Base-by-base conservation (phyloP, 2,329 filamentous ascomycete genomes). In the Camillea tinctor region DNA sequence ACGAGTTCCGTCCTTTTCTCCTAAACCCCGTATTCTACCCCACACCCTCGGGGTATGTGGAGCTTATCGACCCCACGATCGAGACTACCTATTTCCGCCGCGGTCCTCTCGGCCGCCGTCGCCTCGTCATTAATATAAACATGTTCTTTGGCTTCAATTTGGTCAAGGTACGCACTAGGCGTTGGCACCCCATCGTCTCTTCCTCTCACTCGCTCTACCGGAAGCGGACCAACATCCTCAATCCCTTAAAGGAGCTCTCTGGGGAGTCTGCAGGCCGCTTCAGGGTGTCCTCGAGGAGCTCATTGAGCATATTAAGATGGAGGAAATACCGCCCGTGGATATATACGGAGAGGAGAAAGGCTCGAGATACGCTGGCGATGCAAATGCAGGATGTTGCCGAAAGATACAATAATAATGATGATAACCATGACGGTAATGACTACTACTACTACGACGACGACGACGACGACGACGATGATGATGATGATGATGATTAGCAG, bases 1-100 rank as follows among this genome's bases (percentile, higher is more conserved):
- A 73, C 52, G 80, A 83, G 66, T 84, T 83, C 73, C 69, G 69
- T 13, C 73, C 75, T 49, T 82, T 84, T 59, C 57, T 85, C 7
- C 77, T 77, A 0, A 71, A 72, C 21, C 62, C 65, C 2, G 63
- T 78, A 9, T 54, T 57, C 24, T 81, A 81, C 62, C 68, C 62
- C 30, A 77, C 73, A 0, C 62, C 68, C 1, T 72, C 71, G 0
- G 81, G 81, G 1, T 57, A 68, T n/a, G 72, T 84, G 9, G 40
- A 72, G 2, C 71, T 83, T 22, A 1, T 67, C 63, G 70, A 73
- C 44, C 61, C 72, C 19, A 50, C 55, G 4, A 19, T 60, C 26
- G 66, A 68, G 36, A 19, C 57, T 3, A 58, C 63, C 50, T 9
- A 4, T 21, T 20, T 8, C 11, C 13, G 30, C 58, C n/a, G n/a